Conservation (phyloP, 2,329 filamentous ascomycete genomes). For the Penicillium italicum region DNA sequence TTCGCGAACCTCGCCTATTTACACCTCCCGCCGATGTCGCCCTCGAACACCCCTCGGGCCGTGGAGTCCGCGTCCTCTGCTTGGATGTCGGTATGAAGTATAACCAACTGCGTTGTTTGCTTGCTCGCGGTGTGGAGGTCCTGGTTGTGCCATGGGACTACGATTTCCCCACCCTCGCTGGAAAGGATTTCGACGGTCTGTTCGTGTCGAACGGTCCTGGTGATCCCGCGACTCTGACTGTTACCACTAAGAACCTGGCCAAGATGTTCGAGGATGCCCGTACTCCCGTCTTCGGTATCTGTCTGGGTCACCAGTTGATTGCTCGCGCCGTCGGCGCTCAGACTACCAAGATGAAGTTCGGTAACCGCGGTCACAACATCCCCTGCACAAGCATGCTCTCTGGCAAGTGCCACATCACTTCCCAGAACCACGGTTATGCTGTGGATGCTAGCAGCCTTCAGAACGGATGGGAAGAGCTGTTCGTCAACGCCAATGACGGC, state of each 20-base stretch:
- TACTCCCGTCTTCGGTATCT: slow-evolving; percentile 93
- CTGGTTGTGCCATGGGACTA: slow-evolving; percentile 95
- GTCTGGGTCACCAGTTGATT: slow-evolving; percentile 88
- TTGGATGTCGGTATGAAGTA: slow-evolving; percentile 98
- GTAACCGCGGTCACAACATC: slow-evolving; percentile 98
- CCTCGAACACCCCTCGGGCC: slow-evolving; percentile 83
- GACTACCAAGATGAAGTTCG: slow-evolving; percentile 97
- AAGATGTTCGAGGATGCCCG: slow-evolving; percentile 72
- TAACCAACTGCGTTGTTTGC: slow-evolving; percentile 92
- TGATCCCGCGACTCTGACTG: slow-evolving; percentile 79
- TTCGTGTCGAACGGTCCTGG: slow-evolving; percentile 98
- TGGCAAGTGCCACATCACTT: slow-evolving; percentile 97
- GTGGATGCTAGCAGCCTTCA: slow-evolving; percentile 77
- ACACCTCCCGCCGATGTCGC: slow-evolving; percentile 66
- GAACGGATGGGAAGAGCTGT: slow-evolving; percentile 83
- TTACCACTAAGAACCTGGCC: slow-evolving; percentile 74
- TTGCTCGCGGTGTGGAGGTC: slow-evolving; percentile 88
- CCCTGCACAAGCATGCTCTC: slow-evolving; percentile 94
- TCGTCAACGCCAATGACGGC: slow-evolving; percentile 96
- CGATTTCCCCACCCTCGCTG: slow-evolving; percentile 72
- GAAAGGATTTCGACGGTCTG: slow-evolving; percentile 86
- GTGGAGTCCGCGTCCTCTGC: slow-evolving; percentile 80
- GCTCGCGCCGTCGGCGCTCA: slow-evolving; percentile 80
- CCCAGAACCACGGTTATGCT: slow-evolving; percentile 95
- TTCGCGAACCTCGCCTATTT: slow-evolving; percentile 80